Evolutionary conservation across 495 filamentous ascomycete genomes (phyloP).

Genomic region (Talaromyces nanjingensis): DNA sequence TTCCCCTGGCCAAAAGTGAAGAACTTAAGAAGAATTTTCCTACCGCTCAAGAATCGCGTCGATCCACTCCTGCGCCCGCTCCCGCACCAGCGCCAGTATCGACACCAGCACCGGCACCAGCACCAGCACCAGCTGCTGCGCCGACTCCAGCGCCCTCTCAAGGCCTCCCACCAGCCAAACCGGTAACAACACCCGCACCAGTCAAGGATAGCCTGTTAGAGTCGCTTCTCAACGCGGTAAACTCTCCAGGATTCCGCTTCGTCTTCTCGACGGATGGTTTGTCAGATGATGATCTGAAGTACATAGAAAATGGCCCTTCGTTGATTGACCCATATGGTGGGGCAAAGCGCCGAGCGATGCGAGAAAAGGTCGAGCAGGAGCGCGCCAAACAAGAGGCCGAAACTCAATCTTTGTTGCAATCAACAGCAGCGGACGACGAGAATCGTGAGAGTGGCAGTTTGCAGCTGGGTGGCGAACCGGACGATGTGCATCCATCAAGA

Average conservation of each 20-base stretch:
- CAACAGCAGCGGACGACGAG: constrained; percentile 45
- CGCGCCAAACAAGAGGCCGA: constrained; percentile 52
- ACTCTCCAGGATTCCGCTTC: constrained; percentile 53
- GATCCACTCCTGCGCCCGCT: constrained; percentile 17
- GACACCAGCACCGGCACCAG: neutral
- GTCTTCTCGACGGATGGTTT: constrained; percentile 47
- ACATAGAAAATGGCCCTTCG: constrained; percentile 60
- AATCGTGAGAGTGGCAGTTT: constrained; percentile 74
- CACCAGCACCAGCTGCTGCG: constrained; percentile 10
- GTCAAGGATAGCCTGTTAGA: constrained; percentile 34
- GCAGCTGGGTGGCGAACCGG: constrained; percentile 84
- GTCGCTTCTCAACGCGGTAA: constrained; percentile 45
- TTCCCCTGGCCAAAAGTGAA: constrained; percentile 40
- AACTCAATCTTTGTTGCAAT: constrained; percentile 48
- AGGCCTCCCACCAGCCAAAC: constrained; percentile 13
- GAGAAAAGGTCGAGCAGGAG: constrained; percentile 58
- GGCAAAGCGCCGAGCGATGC: constrained; percentile 63
- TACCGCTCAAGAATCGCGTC: constrained; percentile 19
- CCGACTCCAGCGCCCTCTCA: neutral
- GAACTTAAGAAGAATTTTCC: constrained; percentile 31
- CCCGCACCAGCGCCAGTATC: neutral
- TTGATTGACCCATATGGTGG: constrained; percentile 77
- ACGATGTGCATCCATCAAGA: constrained; percentile 51
- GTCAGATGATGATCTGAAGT: constrained; percentile 45
- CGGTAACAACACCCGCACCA: constrained; percentile 17